These are phyloP conservation scores for Tanacetum coccineum DNA, from an alignment of 129 eudicot species.

Conservation along the genomic window DNA sequence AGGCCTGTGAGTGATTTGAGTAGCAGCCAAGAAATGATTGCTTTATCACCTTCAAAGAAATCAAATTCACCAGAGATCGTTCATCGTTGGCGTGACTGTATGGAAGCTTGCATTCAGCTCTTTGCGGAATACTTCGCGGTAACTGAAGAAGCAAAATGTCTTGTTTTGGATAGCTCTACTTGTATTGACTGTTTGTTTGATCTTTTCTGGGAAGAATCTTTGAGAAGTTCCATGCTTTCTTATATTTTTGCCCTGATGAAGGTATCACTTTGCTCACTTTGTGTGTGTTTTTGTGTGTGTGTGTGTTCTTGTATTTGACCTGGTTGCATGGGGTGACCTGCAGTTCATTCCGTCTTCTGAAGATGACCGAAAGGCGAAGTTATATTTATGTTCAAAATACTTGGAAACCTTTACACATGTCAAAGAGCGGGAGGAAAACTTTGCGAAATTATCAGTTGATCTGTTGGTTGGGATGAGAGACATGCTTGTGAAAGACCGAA, in stretches of 20 bases:
- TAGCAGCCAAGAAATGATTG: constrained; percentile 23
- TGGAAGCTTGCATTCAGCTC: constrained; percentile 67
- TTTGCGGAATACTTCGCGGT: constrained; percentile 57
- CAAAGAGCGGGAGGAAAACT: constrained; percentile 70
- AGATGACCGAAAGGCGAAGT: constrained; percentile 67
- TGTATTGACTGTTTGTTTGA: constrained; percentile 80
- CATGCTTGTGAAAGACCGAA: constrained; percentile 57
- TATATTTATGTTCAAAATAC: constrained; percentile 84
- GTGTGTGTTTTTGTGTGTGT: neutral
- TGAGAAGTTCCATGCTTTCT: constrained; percentile 73
- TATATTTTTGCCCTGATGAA: constrained; percentile 85
- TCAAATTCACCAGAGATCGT: constrained; percentile 28
- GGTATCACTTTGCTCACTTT: constrained; percentile 40
- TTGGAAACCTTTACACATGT: constrained; percentile 86
- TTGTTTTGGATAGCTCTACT: constrained; percentile 61
- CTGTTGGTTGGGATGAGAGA: constrained; percentile 85
- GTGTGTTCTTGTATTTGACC: constrained; percentile 18
- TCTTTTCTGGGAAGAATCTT: constrained; percentile 82
- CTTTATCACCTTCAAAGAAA: constrained; percentile 27
- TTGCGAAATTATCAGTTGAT: constrained; percentile 69
- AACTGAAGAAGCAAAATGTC: constrained; percentile 66
- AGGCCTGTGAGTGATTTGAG: constrained; percentile 32
- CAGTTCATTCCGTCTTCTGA: constrained; percentile 67
- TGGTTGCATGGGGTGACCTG: constrained; percentile 28
- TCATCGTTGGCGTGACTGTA: constrained; percentile 44